phyloP scores from a whole-genome alignment of 208 protist species.

The Blechomonas ayalai region DNA sequence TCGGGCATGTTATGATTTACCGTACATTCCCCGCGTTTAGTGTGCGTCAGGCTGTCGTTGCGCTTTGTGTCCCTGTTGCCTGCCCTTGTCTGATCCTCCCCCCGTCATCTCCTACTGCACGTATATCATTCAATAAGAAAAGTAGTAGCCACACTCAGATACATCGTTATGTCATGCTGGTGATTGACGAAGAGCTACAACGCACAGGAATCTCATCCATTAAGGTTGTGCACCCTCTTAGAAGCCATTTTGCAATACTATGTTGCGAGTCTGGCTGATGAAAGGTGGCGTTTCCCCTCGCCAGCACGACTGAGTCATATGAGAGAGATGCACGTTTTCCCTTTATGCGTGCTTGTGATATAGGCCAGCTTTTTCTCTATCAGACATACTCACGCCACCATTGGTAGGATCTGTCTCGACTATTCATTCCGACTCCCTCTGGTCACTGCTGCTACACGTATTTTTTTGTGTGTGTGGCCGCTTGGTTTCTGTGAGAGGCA shows the following conservation, averaged over 20 bases:
- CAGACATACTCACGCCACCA: background rate
- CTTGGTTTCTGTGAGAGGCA: too few species aligned
- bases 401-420: too few species aligned
- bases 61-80: too few species aligned
- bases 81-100: too few species aligned
- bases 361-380: background rate
- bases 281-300: conserved; percentile 22
- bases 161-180: too few species aligned
- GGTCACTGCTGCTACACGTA: conserved; percentile 1
- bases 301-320: conserved; percentile 80
- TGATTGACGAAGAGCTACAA: too few species aligned
- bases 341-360: background rate
- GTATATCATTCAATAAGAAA: background rate
- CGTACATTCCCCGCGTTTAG: too few species aligned
- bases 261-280: too few species aligned
- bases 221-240: conserved; percentile 49
- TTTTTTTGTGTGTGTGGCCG: background rate
- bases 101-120: background rate
- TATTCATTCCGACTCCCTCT: background rate
- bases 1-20: too few species aligned
- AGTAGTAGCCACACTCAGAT: background rate
- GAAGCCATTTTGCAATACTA: too few species aligned
- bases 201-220: conserved; percentile 77
- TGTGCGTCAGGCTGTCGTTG: too few species aligned
- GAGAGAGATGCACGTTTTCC: conserved; percentile 49